Evolutionary conservation across 2,329 filamentous ascomycete genomes (phyloP), one percentile per base, ranked within the genome.

Genomic region (Epichloe aotearoae): DNA sequence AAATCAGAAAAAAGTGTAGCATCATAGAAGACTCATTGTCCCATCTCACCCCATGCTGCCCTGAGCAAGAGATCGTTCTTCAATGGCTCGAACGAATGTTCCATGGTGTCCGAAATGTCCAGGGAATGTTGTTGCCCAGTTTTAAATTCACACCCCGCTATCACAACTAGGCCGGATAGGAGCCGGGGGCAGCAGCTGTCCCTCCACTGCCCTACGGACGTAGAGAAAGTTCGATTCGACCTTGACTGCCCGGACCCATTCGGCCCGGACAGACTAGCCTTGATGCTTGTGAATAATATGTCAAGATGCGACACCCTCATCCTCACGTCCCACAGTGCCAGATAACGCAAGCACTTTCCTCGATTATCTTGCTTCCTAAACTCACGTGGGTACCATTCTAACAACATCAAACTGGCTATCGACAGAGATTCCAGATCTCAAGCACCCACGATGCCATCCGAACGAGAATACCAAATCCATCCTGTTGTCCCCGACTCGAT

Each of bases 61-160:
- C 93, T 82, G 53, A 98, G 74, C 64, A 98, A 76, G 60, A 97
- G 74, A 64, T 98, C 91, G 69, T 98, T 98, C 71, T 94, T 82
- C 66, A 97, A 72, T 52, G 89, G 87, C 61, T 83, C 81, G 61
- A 96, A 96, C 61, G 82, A 69, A 59, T 80, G 74, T 54, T 73
- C 72, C 84, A 88, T 89, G 57, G 61, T 75, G 42, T 33, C 10
- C 15, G 15, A 26, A 3, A 30, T 15, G 41, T 39, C 4, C 37
- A 11, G 14, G 20, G n/a, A 12, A 4, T 39, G 42, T 2, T 20
- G 41, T 45, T 23, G 48, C 34, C 3, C 10, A 46, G 20, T 30
- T 46, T 19, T 15, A 10, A 33, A 43, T 43, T 34, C 42, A 8
- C 6, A 46, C 41, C 41, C 46, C 46, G 36, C 46, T 12, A 15